Base-by-base conservation (phyloP, 208 protist species). In the Leishmania lainsoni region DNA sequence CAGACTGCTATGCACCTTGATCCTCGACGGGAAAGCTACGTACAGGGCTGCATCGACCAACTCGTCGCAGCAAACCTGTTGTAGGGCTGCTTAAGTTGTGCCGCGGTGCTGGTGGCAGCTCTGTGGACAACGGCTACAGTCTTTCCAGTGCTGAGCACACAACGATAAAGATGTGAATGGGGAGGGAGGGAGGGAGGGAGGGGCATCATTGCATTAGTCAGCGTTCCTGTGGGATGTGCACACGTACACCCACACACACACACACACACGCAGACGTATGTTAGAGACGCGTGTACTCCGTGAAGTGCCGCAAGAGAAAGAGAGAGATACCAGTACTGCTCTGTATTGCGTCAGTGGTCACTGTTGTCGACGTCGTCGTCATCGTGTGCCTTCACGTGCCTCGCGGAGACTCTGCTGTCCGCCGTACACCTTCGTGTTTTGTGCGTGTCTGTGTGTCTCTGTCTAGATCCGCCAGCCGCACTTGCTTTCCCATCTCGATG, bases 1-100 rank as follows among this genome's bases (percentile, higher is more conserved):
- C 88, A 93, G 75, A 86, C 78, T 51, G 97, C 90, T 45, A 91
- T 94, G 81, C 86, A 89, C 49, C 86, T 98, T 35, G 94, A 97
- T 79, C 92, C 93, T 20, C 93, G 90, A 29, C 81, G 91, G 10
- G 90, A 88, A 35, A 89, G 78, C 59, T 94, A 91, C 76, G 86
- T 95, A 39, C 91, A 88, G 49, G 89, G 89, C 61, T 94, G 91
- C 83, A 83, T 95, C 52, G 91, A 97, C 74, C 81, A 87, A 14
- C 77, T 97, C 29, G 85, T 86, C 14, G 86, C 89, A 35, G 88
- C 59, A 5, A 61, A 73, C 63, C 79, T 81, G 79, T 45, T 80
- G 78, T 87, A 65, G 77, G 0, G 48, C 32, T 52, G 66, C 66
- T 10, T 26, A 20, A 49, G 39, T 48, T 39, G 58, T 26, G 61